Base-by-base conservation (phyloP, 2,329 filamentous ascomycete genomes). In the Hansfordia pulvinata region DNA sequence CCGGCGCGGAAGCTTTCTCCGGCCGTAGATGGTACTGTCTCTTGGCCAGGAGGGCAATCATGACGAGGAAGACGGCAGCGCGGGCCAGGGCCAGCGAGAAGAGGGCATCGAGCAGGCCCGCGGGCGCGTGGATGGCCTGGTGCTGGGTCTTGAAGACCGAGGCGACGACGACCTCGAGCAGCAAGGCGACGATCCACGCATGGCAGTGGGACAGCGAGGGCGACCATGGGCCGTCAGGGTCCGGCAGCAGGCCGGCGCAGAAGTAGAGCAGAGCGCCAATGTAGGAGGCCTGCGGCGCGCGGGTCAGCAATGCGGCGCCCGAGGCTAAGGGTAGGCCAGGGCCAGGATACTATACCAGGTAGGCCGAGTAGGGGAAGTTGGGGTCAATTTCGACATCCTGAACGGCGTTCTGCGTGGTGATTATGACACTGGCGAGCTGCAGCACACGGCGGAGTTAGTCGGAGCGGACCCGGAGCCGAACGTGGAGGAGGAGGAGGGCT, bases 191-290 rank as follows among this genome's bases (percentile, higher is more conserved):
- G 29, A 48, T 31, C 53, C 53, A 56, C 5, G 50, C 47, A 23
- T 33, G 41, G 26, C 42, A 39, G 21, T 56, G 50, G n/a, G 52
- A 38, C 12, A 38, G 27, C 15, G 38, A 38, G 1, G 53, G 53
- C 11, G 50, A 46, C 56, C 56, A 60, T 6, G 56, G 56, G 1
- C 56, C 56, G 34, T 59, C 55, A 1, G 56, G 56, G 20, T 60
- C 52, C 3, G 56, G 56, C 6, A 60, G 43, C 26, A 60, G 37
- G 3, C 56, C 56, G 13, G 51, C 50, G 4, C 57, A 31, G 23
- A 53, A 58, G 33, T 56, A 60, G 4, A 60, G 46, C 4, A 58
- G 22, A 4, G 56, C 53, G 6, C 44, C 54, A 10, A 54, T 50
- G 25, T 56, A 43, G 3, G 56, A 54, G 5, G 56, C 51, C 53